A percentile compares a stretch with the other conserved stretches of the same genome.
Evolutionary conservation across 305 asterid genomes (phyloP).

Genomic region (Stenogyne calaminthoides): DNA sequence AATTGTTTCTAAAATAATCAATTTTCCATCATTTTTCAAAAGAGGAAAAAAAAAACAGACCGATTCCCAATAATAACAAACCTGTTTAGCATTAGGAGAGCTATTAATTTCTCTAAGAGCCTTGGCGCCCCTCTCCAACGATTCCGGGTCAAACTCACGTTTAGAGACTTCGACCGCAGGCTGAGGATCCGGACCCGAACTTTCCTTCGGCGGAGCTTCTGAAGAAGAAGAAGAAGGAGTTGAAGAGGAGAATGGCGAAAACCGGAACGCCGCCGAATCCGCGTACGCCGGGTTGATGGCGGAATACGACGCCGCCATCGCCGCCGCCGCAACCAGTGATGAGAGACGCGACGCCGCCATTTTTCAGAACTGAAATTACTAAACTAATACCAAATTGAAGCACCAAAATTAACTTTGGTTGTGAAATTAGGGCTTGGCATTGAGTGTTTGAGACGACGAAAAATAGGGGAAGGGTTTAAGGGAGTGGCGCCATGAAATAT

Average conservation of each 20-base stretch:
- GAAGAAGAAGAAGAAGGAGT: slow-evolving; percentile 40
- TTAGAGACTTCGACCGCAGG: slow-evolving; percentile 54
- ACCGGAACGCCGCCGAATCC: slow-evolving; percentile 50
- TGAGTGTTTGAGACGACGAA: background rate
- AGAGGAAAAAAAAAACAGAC: background rate
- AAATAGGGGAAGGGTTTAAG: slow-evolving; percentile 33
- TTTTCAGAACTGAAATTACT: background rate
- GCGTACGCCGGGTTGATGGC: slow-evolving; percentile 48
- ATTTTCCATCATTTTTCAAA: background rate
- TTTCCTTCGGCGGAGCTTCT: slow-evolving; percentile 30
- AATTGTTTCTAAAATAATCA: slow-evolving; percentile 19
- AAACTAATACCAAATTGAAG: background rate
- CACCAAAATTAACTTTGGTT: background rate
- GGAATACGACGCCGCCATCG: slow-evolving; percentile 48
- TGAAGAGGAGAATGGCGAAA: slow-evolving; percentile 53
- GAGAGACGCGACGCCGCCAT: slow-evolving; percentile 52
- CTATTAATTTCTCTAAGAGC: slow-evolving; percentile 79
- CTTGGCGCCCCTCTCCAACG: slow-evolving; percentile 74
- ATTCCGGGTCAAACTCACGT: slow-evolving; percentile 67
- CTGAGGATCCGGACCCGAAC: slow-evolving; percentile 42
- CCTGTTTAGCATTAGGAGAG: slow-evolving; percentile 65
- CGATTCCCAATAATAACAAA: background rate
- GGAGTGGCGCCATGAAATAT: slow-evolving; percentile 30
- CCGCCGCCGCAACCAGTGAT: slow-evolving; percentile 53
- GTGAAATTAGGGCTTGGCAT: slow-evolving; percentile 10